Evolutionary conservation across 768 basidiomycete genomes (phyloP).

Genomic region (Trametes punicea): DNA sequence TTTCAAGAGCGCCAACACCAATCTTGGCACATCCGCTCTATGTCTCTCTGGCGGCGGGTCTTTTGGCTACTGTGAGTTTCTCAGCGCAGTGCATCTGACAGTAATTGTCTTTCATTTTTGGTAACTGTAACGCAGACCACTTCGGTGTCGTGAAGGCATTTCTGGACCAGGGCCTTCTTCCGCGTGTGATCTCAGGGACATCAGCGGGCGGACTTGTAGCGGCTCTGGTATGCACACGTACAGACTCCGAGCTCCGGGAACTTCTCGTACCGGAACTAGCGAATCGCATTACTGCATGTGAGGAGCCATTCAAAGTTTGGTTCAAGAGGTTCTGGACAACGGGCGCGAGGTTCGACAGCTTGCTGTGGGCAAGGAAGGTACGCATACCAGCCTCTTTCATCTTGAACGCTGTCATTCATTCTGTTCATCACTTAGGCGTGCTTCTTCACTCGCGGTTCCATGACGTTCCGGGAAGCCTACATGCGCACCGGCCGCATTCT

Average conservation of each 20-base stretch:
- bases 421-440: conserved; percentile 47
- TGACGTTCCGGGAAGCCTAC: conserved; percentile 96
- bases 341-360: conserved; percentile 92
- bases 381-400: conserved; percentile 3
- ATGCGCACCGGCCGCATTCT: conserved; percentile 88
- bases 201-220: conserved; percentile 86
- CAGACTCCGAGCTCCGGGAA: conserved; percentile 77
- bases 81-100: background rate
- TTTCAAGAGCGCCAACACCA: conserved; percentile 85
- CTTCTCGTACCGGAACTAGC: conserved; percentile 84
- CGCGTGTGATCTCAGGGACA: conserved; percentile 92
- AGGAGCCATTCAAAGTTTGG: conserved; percentile 73
- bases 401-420: background rate
- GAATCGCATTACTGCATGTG: conserved; percentile 75
- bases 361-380: conserved; percentile 89
- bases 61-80: conserved; percentile 84
- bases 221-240: conserved; percentile 78
- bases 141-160: conserved; percentile 92
- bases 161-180: conserved; percentile 79
- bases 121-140: conserved; percentile 73
- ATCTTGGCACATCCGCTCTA: conserved; percentile 86
- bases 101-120: no score
- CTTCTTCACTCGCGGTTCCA: conserved; percentile 90
- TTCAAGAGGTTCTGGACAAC: conserved; percentile 72
- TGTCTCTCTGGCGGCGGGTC: conserved; percentile 96